Base-by-base conservation (phyloP, 164 flowering plant species). In the Pachysandra terminalis region DNA sequence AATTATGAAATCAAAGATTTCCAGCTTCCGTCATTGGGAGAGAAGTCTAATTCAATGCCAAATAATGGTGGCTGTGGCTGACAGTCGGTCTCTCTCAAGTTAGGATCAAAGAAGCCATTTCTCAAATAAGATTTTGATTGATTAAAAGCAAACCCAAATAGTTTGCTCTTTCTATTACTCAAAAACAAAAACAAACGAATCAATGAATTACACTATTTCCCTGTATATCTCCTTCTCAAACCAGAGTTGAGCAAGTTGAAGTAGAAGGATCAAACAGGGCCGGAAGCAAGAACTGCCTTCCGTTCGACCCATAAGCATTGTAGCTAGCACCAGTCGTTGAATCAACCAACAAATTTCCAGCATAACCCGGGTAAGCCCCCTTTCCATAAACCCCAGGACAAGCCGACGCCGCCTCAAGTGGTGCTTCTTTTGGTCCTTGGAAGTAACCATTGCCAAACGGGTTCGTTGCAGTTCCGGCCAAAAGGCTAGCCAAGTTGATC, bases 331-430 rank as follows among this genome's bases (percentile, higher is more conserved):
- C 85, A 0, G 80, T 81, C 0, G 74, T 63, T 3, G 71, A 2
- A 26, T 87, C 91, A 53, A 84, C 81, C 71, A 85, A 58, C 21
- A 85, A 2, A 15, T 80, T 32, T 3, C 91, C 91, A 0, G 91
- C 78, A 26, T 87, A 83, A 3, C 91, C 89, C 23, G 89, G 86
- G 56, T 82, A 87, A 19, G 89, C 86, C 7, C 91, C 89, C 49
- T 70, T 78, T 7, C 82, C 91, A 16, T 70, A 87, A 0, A 81
- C 53, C 0, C 91, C 91, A 9, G 91, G 63, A 53, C 91, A 85
- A 16, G 91, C 90, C 15, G 87, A 74, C 0, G 77, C 89, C 0
- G 87, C 89, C 73, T 86, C 89, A 5, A 86, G 63, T 0, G 88
- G 86, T 0, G 84, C 90, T 15, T 74, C 81, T 1, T 73, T 63